These are phyloP conservation scores for Exutisphaerella laricina DNA, from an alignment of 2,329 filamentous ascomycete genomes.

Conservation along the genomic window DNA sequence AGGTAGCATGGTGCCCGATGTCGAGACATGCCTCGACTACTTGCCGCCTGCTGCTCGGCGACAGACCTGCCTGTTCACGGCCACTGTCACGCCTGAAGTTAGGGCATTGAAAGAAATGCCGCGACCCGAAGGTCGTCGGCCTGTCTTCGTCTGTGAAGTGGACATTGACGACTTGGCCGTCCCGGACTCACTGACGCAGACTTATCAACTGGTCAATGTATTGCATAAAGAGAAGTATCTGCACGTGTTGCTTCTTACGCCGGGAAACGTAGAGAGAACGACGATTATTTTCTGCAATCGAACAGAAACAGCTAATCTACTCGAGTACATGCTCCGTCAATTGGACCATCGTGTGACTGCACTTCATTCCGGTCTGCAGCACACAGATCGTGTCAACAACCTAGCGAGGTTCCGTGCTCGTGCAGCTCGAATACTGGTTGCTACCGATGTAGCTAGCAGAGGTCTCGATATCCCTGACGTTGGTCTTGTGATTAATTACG, in stretches of 20 bases:
- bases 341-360: slow-evolving; percentile 87
- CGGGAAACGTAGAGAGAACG: slow-evolving; percentile 66
- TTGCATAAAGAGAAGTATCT: slow-evolving; percentile 94
- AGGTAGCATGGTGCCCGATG: slow-evolving; percentile 89
- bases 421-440: slow-evolving; percentile 78
- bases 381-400: slow-evolving; percentile 79
- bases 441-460: slow-evolving; percentile 89
- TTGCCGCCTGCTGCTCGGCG: slow-evolving; percentile 70
- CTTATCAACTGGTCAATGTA: slow-evolving; percentile 80
- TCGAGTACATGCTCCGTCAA: slow-evolving; percentile 80
- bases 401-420: slow-evolving; percentile 85
- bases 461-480: slow-evolving; percentile 95
- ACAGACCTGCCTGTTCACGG: slow-evolving; percentile 95
- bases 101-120: slow-evolving; percentile 61
- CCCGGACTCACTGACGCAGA: slow-evolving; percentile 74
- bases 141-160: slow-evolving; percentile 84
- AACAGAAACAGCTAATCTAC: slow-evolving; percentile 77
- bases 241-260: slow-evolving; percentile 78
- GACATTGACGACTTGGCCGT: slow-evolving; percentile 68
- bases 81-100: slow-evolving; percentile 90
- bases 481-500: slow-evolving; percentile 86
- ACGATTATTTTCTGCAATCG: slow-evolving; percentile 94
- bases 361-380: slow-evolving; percentile 79
- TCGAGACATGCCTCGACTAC: slow-evolving; percentile 78
- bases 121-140: slow-evolving; percentile 66